phyloP scores from a whole-genome alignment of 495 filamentous ascomycete species.

The Cairneyella variabilis region DNA sequence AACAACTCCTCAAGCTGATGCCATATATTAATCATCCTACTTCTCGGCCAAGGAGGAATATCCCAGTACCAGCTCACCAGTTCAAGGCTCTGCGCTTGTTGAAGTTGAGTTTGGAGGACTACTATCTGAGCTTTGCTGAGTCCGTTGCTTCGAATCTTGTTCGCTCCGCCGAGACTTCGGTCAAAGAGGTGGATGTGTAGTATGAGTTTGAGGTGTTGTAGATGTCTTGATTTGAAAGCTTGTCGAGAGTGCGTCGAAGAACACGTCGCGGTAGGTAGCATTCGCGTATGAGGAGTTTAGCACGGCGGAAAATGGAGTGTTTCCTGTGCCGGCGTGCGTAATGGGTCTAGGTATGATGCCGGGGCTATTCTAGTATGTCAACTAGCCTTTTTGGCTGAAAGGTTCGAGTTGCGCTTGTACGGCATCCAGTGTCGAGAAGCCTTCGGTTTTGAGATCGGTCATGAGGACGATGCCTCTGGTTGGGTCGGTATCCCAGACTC shows the following conservation, averaged over 20 bases:
- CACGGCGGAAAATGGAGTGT: slow-evolving; percentile 42
- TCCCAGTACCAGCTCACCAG: slow-evolving; percentile 25
- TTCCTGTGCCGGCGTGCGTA: slow-evolving; percentile 42
- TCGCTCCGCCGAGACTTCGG: background rate
- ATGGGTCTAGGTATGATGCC: slow-evolving; percentile 36
- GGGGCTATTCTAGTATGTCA: slow-evolving; percentile 38
- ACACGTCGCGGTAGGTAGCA: slow-evolving; percentile 42
- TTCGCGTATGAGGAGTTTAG: slow-evolving; percentile 34
- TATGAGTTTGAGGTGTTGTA: slow-evolving; percentile 39
- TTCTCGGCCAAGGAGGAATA: slow-evolving; percentile 20
- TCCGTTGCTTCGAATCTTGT: slow-evolving; percentile 14
- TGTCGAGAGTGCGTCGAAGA: slow-evolving; percentile 45
- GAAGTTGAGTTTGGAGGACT: slow-evolving; percentile 10
- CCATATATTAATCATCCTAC: slow-evolving; percentile 14
- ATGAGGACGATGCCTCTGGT: slow-evolving; percentile 37
- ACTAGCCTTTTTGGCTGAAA: slow-evolving; percentile 34
- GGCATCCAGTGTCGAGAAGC: slow-evolving; percentile 32
- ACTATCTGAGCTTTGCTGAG: slow-evolving; percentile 30
- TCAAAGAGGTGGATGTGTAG: slow-evolving; percentile 44
- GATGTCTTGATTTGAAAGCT: slow-evolving; percentile 26
- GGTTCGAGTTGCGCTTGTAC: slow-evolving; percentile 38
- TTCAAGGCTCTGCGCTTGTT: slow-evolving; percentile 10
- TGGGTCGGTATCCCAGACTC: slow-evolving; percentile 40
- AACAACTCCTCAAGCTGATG: slow-evolving; percentile 14
- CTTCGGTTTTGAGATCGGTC: slow-evolving; percentile 43